phyloP scores from a whole-genome alignment of 2,329 filamentous ascomycete species.

The Rhinocladiella similis region DNA sequence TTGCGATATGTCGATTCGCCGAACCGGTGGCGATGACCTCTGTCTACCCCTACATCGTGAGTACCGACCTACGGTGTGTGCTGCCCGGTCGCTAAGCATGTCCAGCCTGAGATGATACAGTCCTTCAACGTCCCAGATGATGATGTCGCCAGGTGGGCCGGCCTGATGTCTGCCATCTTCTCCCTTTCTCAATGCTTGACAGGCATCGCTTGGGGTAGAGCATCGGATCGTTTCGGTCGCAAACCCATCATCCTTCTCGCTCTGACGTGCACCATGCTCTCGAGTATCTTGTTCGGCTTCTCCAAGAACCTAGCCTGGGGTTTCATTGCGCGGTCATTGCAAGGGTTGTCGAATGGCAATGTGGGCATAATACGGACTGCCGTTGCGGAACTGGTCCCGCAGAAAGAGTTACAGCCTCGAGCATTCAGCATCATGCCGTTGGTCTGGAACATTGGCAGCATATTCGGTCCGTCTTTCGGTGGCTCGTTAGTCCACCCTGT shows the following conservation, averaged over 20 bases:
- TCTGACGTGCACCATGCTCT: conserved; percentile 75
- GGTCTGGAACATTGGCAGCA: conserved; percentile 82
- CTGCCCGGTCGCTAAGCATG: conserved; percentile 21
- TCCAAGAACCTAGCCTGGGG: conserved; percentile 78
- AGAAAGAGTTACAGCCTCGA: conserved; percentile 79
- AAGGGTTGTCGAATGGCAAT: conserved; percentile 85
- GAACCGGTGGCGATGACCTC: conserved; percentile 71
- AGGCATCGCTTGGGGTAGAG: conserved; percentile 72
- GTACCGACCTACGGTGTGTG: not conserved
- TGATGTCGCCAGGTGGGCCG: conserved; percentile 78
- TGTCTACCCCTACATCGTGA: conserved; percentile 61
- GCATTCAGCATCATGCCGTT: conserved; percentile 95
- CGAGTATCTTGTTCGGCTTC: conserved; percentile 80
- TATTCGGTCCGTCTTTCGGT: conserved; percentile 85
- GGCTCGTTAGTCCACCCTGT: conserved; percentile 82
- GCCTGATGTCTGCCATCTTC: conserved; percentile 70
- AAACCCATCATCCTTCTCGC: conserved; percentile 79
- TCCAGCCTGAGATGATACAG: conserved; percentile 77
- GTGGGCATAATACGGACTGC: conserved; percentile 91
- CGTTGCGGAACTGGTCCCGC: conserved; percentile 88
- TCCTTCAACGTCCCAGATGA: conserved; percentile 71
- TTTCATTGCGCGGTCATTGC: conserved; percentile 72
- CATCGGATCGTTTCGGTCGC: conserved; percentile 76
- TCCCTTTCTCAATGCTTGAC: conserved; percentile 71
- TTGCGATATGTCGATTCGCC: conserved; percentile 76